A percentile compares a stretch with the other conserved stretches of the same genome.
Evolutionary conservation across 345 rosid species (phyloP).

Genomic region (Brassica juncea): DNA sequence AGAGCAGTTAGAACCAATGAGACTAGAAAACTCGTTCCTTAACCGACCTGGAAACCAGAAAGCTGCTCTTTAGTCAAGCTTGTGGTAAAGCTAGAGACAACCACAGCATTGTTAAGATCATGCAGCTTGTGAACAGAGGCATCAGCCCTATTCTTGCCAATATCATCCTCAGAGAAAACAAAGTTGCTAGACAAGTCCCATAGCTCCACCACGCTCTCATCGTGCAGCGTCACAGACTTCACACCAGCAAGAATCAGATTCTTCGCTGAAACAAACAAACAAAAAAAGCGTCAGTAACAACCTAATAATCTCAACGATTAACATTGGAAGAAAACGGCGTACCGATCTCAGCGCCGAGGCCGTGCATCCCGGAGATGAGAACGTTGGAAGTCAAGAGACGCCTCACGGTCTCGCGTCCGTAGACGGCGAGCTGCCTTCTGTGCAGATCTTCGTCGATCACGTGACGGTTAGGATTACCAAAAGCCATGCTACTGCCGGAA

Average conservation of each 20-base stretch:
- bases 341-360: slow-evolving; percentile 99
- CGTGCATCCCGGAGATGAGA: slow-evolving; percentile 89
- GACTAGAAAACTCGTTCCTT: neutral
- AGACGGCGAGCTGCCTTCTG: slow-evolving; percentile 99
- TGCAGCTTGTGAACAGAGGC: slow-evolving; percentile 94
- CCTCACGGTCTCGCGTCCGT: slow-evolving; percentile 97
- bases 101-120: slow-evolving; percentile 90
- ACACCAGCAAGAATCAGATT: slow-evolving; percentile 47
- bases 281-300: too few species aligned
- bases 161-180: slow-evolving; percentile 73
- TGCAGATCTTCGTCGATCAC: slow-evolving; percentile 98
- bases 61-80: slow-evolving; percentile 73
- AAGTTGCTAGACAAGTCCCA: slow-evolving; percentile 96
- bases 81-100: slow-evolving; percentile 65
- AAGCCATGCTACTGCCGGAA: too few species aligned
- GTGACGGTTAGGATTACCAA: slow-evolving; percentile 42
- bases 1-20: slow-evolving; percentile 5
- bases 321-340: neutral
- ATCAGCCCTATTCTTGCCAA: slow-evolving; percentile 90
- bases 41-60: slow-evolving; percentile 77
- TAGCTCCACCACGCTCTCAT: slow-evolving; percentile 72
- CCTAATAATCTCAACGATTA: too few species aligned
- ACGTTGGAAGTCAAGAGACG: slow-evolving; percentile 87
- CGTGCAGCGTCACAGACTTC: slow-evolving; percentile 86
- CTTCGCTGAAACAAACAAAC: slow-evolving; percentile 58